phyloP scores from a whole-genome alignment of 495 filamentous ascomycete genomes.

The Podospora pseudocomata region DNA sequence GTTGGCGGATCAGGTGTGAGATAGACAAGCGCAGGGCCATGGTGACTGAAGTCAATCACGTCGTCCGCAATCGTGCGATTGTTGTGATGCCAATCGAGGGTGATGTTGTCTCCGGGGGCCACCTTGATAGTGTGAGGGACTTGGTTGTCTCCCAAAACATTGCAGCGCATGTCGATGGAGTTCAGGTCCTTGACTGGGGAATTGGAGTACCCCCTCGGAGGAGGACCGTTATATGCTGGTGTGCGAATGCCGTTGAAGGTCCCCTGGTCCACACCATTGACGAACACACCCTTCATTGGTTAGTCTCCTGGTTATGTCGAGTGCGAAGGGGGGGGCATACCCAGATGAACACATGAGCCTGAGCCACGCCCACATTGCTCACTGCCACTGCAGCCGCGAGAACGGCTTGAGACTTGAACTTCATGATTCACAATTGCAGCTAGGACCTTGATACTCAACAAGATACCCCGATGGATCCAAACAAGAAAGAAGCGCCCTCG shows the following conservation, averaged over 20 bases:
- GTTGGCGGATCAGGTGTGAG: slow-evolving; percentile 44
- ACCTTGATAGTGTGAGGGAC: slow-evolving; percentile 41
- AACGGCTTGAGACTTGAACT: not conserved
- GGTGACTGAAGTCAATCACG: slow-evolving; percentile 43
- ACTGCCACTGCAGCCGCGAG: not conserved
- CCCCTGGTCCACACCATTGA: slow-evolving; percentile 47
- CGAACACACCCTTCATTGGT: slow-evolving; percentile 33
- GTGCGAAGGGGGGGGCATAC: not conserved
- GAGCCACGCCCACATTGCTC: not conserved
- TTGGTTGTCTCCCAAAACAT: slow-evolving; percentile 40
- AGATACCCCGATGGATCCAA: not conserved
- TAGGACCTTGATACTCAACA: not conserved
- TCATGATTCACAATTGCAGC: not conserved
- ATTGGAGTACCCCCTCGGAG: slow-evolving; percentile 42
- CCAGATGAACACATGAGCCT: slow-evolving; percentile 3
- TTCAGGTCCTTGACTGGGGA: slow-evolving; percentile 44
- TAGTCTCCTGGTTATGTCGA: not conserved
- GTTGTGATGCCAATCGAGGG: slow-evolving; percentile 45
- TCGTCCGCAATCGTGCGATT: slow-evolving; percentile 36
- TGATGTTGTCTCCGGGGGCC: slow-evolving; percentile 43
- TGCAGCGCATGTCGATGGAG: slow-evolving; percentile 45
- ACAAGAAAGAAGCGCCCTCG: not conserved
- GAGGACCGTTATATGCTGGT: slow-evolving; percentile 39
- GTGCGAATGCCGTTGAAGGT: slow-evolving; percentile 38
- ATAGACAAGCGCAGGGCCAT: slow-evolving; percentile 44